phyloP scores from a whole-genome alignment of 805 yeast genomes.

The Myxozyma nipponensis region DNA sequence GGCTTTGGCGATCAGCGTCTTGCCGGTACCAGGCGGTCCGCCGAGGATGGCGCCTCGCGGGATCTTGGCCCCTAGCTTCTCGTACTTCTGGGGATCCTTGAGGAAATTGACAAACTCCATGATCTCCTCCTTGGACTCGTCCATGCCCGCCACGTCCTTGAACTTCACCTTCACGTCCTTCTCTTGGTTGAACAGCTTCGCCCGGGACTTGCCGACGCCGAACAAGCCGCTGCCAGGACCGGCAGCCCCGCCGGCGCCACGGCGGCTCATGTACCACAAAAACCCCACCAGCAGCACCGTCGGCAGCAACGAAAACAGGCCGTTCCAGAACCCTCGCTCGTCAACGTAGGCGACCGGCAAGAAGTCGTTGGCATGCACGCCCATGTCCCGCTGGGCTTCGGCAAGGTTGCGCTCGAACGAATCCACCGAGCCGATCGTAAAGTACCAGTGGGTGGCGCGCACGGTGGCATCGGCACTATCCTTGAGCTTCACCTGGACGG shows the following conservation, averaged over 20 bases:
- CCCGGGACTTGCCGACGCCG: constrained; percentile 77
- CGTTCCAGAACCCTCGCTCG: constrained; percentile 62
- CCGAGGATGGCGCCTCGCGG: constrained; percentile 97
- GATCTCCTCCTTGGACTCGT: constrained; percentile 94
- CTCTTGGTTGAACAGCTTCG: constrained; percentile 86
- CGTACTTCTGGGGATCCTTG: constrained; percentile 86
- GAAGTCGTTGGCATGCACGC: constrained; percentile 57
- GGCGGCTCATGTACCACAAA: constrained; percentile 72
- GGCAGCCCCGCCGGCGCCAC: constrained; percentile 57
- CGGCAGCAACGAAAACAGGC: constrained; percentile 76
- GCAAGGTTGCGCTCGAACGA: constrained; percentile 77
- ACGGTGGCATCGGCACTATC: constrained; percentile 53
- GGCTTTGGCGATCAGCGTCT: constrained; percentile 92
- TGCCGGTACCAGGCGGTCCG: constrained; percentile 99
- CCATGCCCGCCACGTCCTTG: constrained; percentile 95
- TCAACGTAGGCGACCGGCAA: constrained; percentile 78
- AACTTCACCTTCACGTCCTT: constrained; percentile 85
- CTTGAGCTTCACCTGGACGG: constrained; percentile 63
- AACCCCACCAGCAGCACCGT: constrained; percentile 86
- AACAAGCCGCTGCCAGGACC: constrained; percentile 73
- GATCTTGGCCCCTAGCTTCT: constrained; percentile 89
- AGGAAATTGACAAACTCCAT: constrained; percentile 96
- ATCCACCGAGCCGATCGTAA: constrained; percentile 86
- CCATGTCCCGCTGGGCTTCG: constrained; percentile 67
- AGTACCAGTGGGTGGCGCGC: constrained; percentile 44